Base-by-base conservation (phyloP, 2,329 filamentous ascomycete species). In the Diaporthe sp. region DNA sequence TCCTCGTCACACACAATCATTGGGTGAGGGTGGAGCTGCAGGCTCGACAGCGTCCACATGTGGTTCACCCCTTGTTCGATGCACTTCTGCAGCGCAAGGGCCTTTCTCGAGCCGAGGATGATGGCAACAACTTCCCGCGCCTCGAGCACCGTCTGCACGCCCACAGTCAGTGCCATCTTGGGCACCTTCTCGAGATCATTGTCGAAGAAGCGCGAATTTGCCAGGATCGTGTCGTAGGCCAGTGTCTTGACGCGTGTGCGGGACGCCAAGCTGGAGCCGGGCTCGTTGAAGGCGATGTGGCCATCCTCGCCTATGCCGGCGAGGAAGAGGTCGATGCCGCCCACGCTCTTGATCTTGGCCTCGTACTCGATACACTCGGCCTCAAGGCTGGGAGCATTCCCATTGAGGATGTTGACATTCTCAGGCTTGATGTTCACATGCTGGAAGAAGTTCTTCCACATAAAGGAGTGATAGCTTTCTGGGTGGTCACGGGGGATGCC, bases 231-330 rank as follows among this genome's bases (percentile, higher is more conserved):
- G 82, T 95, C 93, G 80, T 94, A 94, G 37, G 93, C 92, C 65
- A 95, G 85, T 1, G 93, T 94, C 88, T 95, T 95, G 78, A 95
- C 92, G 70, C 93, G 87, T 3, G 93, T 95, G 55, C 92, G 88
- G 71, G 91, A 93, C 76, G 87, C 88, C 66, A 95, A 84, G 70
- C 91, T 93, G 8, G 92, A 94, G 15, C 93, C 93, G 7, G 93
- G 93, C 84, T 95, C 93, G 83, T 95, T 95, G 87, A 95, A 95
- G 19, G 93, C 93, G 76, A 95, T 93, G 83, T 96, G 93, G 17
- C 93, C 93, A 80, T 96, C 93, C 30, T 92, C 90, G 39, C 93
- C 93, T 61, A 95, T 93, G 30, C 93, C 93, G 30, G 92, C 93
- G 2, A 95, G 86, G 82, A 95, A 95, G 8, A 95, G 87, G 81